Base-by-base conservation (phyloP, 805 yeast species). In the Candida suzukii region DNA sequence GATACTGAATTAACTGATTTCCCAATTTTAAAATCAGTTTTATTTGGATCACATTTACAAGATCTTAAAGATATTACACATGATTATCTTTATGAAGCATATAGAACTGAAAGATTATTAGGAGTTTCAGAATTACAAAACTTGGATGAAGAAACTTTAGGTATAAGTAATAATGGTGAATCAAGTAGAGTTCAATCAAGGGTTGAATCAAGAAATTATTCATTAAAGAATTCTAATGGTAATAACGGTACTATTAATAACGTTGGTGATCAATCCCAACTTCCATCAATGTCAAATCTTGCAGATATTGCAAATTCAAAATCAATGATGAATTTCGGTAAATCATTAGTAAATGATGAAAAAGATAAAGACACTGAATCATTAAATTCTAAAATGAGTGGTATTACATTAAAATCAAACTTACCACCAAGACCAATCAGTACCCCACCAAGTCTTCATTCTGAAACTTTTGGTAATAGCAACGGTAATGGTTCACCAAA, bases 61-160 rank as follows among this genome's bases (percentile, higher is more conserved):
- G 83, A 78, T 51, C 65, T 78, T 58, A 78, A 78, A 59, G 83
- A 78, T 56, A 70, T 78, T 51, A 78, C 83, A 29, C 82, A 78
- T 53, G 83, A 77, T 54, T 78, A 73, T 65, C 60, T 78, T 44
- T 78, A 78, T 55, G 83, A 78, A 56, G 70, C 73, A 36, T 78
- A 78, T 61, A 68, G 83, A 67, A 78, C 83, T n/a, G 83, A 78
- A 51, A 66, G 77, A 49, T 67, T 78, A 57, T 70, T 74, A 42
- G 67, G 68, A 47, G 83, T 77, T 40, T 66, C 80, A 3, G 79
- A 75, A 35, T 52, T 58, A 26, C 41, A 50, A 25, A 65, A 58
- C 32, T 61, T 61, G 30, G 52, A 53, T 12, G 54, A 44, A 4
- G 45, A 43, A 20, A 37, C 35, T 33, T 33, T 40, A 31, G 14